Evolutionary conservation across 1,284 basidiomycete genomes (phyloP).

Genomic region (Athelia psychrophila): DNA sequence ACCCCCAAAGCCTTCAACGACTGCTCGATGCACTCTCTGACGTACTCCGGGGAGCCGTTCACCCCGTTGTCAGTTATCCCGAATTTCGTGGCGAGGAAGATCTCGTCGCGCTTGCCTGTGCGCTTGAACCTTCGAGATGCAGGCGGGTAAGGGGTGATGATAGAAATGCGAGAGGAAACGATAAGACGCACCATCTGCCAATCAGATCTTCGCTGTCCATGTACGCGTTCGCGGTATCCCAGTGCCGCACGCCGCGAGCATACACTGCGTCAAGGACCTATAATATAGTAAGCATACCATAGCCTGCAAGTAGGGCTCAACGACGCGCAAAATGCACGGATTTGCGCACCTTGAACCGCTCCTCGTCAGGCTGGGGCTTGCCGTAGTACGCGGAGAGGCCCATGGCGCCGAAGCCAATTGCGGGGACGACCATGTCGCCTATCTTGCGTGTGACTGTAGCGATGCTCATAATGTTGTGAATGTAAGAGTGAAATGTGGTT

Average conservation of each 20-base stretch:
- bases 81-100: conserved; percentile 48
- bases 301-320: neutral
- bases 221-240: conserved; percentile 24
- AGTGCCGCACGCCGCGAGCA: conserved; percentile 20
- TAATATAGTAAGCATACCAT: conserved; percentile 8
- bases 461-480: too few relatives aligned
- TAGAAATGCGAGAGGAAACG: too few relatives aligned
- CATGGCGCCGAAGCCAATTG: conserved; percentile 27
- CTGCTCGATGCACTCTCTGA: conserved; percentile 17
- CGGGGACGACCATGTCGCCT: conserved; percentile 15
- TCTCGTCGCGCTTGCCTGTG: conserved; percentile 34
- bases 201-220: conserved; percentile 20
- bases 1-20: conserved; percentile 23
- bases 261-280: conserved; percentile 10
- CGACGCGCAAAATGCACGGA: neutral
- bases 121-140: conserved; percentile 27
- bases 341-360: conserved; percentile 21
- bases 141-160: neutral
- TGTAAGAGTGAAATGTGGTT: too few relatives aligned
- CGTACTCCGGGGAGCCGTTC: conserved; percentile 24
- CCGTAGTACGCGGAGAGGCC: conserved; percentile 22
- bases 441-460: conserved; percentile 20
- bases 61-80: conserved; percentile 16
- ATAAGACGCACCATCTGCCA: conserved; percentile 22
- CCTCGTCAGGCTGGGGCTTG: conserved; percentile 16